phyloP scores from a whole-genome alignment of 768 basidiomycete genomes.

The Cystofilobasidium ferigula region DNA sequence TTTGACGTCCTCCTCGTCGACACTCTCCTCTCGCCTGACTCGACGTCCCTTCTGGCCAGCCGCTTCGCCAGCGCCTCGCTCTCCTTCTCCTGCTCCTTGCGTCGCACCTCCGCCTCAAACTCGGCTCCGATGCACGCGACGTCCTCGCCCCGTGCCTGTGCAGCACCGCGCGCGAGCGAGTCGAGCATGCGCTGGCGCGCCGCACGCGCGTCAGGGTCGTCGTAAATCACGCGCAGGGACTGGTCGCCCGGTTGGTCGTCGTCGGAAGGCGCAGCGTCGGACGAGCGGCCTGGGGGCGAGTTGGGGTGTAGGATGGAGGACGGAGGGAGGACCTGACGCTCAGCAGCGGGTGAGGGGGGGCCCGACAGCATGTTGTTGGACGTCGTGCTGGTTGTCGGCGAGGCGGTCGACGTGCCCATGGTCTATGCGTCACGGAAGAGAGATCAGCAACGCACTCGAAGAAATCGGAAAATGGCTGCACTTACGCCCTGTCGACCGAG shows the following conservation, averaged over 20 bases:
- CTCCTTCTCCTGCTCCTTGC: not conserved
- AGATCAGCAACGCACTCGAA: no score
- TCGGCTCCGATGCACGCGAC: not conserved
- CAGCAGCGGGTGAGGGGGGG: not conserved
- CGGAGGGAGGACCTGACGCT: not conserved
- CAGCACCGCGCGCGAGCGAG: not conserved
- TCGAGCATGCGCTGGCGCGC: not conserved
- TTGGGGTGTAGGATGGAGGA: not conserved
- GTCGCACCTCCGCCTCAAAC: not conserved
- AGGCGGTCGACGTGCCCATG: not conserved
- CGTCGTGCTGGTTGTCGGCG: not conserved
- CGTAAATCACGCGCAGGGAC: not conserved
- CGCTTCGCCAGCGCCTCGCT: not conserved
- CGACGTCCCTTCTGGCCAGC: not conserved
- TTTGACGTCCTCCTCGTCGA: not conserved
- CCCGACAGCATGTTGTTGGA: not conserved
- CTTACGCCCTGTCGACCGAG: constrained; percentile 10
- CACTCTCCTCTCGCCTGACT: not conserved
- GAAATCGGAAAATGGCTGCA: no score
- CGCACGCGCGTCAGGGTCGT: not conserved
- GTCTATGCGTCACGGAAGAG: not conserved
- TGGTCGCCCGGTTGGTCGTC: not conserved
- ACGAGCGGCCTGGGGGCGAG: not conserved
- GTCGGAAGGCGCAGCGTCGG: not conserved
- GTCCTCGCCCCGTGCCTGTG: not conserved